Evolutionary conservation across 2,329 filamentous ascomycete species (phyloP).

Genomic region (Penicillium sp.): DNA sequence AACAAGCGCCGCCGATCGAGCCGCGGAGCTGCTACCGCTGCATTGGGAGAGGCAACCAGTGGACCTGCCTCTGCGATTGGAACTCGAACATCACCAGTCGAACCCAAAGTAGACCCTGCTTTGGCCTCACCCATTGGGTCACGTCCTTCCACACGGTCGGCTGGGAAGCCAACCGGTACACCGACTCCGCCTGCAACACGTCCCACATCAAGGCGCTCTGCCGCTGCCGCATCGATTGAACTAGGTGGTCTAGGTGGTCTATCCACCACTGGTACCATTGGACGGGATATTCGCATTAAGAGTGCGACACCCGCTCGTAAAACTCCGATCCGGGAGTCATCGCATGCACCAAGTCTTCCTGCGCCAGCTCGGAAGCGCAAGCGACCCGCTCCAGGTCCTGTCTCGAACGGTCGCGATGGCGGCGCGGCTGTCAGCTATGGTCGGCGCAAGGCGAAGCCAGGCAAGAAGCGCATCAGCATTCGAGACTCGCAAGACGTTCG

Average conservation of each 20-base stretch:
- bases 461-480: slow-evolving; percentile 36
- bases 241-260: slow-evolving; percentile 12
- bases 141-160: slow-evolving; percentile 22
- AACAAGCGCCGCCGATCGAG: not conserved
- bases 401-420: slow-evolving; percentile 55
- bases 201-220: slow-evolving; percentile 33
- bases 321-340: slow-evolving; percentile 40
- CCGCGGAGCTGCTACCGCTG: not conserved
- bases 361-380: slow-evolving; percentile 49
- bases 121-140: slow-evolving; percentile 23
- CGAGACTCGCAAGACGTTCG: slow-evolving; percentile 44
- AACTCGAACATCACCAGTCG: slow-evolving; percentile 15
- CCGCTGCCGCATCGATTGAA: slow-evolving; percentile 27
- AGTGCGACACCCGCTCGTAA: slow-evolving; percentile 40
- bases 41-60: slow-evolving; percentile 35
- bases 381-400: slow-evolving; percentile 56
- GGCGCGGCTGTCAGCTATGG: slow-evolving; percentile 60
- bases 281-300: slow-evolving; percentile 39
- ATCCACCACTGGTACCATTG: slow-evolving; percentile 16
- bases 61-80: slow-evolving; percentile 23
- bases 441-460: slow-evolving; percentile 53
- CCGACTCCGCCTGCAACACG: slow-evolving; percentile 33
- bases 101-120: slow-evolving; percentile 21
- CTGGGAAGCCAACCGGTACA: slow-evolving; percentile 17
- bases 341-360: slow-evolving; percentile 34